Conservation (phyloP, 441 rosid species). For the Erodium trifolium region DNA sequence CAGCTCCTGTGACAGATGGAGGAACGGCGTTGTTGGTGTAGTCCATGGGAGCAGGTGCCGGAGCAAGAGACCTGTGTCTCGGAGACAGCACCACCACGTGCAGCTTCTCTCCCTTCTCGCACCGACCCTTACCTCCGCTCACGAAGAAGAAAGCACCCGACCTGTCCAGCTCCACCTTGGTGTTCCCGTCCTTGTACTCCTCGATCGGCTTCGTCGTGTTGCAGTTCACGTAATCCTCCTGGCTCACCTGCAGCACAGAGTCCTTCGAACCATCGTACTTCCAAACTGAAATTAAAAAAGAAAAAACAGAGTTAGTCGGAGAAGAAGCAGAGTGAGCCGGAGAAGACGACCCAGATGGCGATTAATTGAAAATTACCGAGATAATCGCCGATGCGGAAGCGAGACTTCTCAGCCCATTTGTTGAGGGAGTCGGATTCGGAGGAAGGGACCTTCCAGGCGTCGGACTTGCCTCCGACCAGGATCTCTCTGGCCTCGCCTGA, state of each 20-base stretch:
- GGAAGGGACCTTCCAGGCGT: slow-evolving; percentile 68
- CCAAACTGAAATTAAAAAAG: slow-evolving; percentile 39
- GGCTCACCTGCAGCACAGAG: slow-evolving; percentile 62
- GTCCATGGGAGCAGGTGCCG: slow-evolving; percentile 58
- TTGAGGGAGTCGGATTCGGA: slow-evolving; percentile 73
- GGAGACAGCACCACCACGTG: slow-evolving; percentile 49
- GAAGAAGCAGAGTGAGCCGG: not conserved
- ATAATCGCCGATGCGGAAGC: slow-evolving; percentile 60
- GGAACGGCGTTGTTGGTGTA: not conserved
- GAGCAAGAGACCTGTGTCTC: slow-evolving; percentile 41
- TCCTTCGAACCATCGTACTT: slow-evolving; percentile 62
- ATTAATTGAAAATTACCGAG: slow-evolving; percentile 34
- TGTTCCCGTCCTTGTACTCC: slow-evolving; percentile 57
- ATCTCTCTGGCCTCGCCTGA: slow-evolving; percentile 49
- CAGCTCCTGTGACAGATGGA: not conserved
- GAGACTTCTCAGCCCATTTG: slow-evolving; percentile 63
- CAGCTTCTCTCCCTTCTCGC: slow-evolving; percentile 73
- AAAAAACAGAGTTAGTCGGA: not conserved
- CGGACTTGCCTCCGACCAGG: slow-evolving; percentile 59
- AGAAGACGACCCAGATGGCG: not conserved
- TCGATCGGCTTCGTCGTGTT: slow-evolving; percentile 49
- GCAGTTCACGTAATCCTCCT: slow-evolving; percentile 55
- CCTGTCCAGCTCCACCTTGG: slow-evolving; percentile 55
- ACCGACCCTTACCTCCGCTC: slow-evolving; percentile 69
- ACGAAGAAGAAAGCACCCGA: slow-evolving; percentile 72